These are phyloP conservation scores for Diplosphaera chodatii DNA, from an alignment of 139 green algal genomes.

Conservation along the genomic window DNA sequence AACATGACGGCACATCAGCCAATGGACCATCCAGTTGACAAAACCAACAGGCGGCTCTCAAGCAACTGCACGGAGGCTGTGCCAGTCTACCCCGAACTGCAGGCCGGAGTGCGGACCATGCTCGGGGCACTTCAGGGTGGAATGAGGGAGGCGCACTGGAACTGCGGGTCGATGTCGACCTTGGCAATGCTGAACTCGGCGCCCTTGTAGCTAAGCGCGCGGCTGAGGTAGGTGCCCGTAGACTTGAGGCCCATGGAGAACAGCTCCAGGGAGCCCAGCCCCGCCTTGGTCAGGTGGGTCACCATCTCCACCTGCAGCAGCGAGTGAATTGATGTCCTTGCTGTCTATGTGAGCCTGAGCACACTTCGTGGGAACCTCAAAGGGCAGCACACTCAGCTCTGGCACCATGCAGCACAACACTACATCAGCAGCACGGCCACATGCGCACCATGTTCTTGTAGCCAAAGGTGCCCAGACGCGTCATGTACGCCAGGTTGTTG, in stretches of 20 bases:
- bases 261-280: slow-evolving; percentile 67
- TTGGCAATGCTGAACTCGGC: slow-evolving; percentile 70
- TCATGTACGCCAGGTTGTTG: slow-evolving; percentile 88
- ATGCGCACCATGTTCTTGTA: slow-evolving; percentile 29
- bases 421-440: slow-evolving; percentile 6
- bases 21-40: too few relatives aligned
- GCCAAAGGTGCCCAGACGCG: slow-evolving; percentile 49
- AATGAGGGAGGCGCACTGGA: slow-evolving; percentile 25
- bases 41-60: too few relatives aligned
- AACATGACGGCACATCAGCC: too few relatives aligned
- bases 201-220: slow-evolving; percentile 55
- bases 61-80: too few relatives aligned
- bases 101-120: too few relatives aligned
- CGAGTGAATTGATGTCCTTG: slow-evolving; percentile 52
- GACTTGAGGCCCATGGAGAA: slow-evolving; percentile 69
- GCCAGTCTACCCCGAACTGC: too few relatives aligned
- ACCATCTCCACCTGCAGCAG: slow-evolving; percentile 23
- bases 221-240: slow-evolving; percentile 72
- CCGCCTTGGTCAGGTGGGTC: slow-evolving; percentile 23
- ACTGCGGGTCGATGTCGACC: slow-evolving; percentile 44
- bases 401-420: too few relatives aligned
- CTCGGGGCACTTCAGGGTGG: too few relatives aligned
- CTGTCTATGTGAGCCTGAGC: too few relatives aligned
- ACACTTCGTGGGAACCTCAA: too few relatives aligned
- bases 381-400: too few relatives aligned